phyloP scores from a whole-genome alignment of 768 basidiomycete genomes.

The Coprinellus aureogranulatus region DNA sequence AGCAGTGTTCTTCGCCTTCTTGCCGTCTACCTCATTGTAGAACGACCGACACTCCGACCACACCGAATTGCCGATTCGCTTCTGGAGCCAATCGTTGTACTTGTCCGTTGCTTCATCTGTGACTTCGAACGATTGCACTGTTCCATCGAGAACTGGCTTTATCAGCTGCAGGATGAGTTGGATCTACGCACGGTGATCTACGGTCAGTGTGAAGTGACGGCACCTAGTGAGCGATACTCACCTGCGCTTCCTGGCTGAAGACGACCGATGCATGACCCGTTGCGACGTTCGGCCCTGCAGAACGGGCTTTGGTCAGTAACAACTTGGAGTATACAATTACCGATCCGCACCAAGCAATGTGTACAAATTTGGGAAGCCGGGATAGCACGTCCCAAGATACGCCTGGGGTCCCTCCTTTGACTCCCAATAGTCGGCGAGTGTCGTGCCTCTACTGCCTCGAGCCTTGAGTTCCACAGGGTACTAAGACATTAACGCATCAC shows the following conservation, averaged over 20 bases:
- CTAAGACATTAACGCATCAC: background rate
- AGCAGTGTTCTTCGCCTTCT: constrained; percentile 35
- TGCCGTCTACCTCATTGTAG: constrained; percentile 30
- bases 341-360: constrained; percentile 39
- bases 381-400: constrained; percentile 52
- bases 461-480: constrained; percentile 31
- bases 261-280: constrained; percentile 59
- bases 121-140: constrained; percentile 50
- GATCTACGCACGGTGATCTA: constrained; percentile 34
- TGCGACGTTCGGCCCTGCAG: constrained; percentile 53
- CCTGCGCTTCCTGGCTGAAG: constrained; percentile 57
- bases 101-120: constrained; percentile 42
- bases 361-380: constrained; percentile 57
- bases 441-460: constrained; percentile 41
- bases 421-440: constrained; percentile 44
- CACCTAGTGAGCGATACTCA: constrained; percentile 18
- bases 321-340: constrained; percentile 10
- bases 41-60: constrained; percentile 56
- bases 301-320: background rate
- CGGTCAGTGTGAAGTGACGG: constrained; percentile 9
- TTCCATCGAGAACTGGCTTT: constrained; percentile 48
- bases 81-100: constrained; percentile 54
- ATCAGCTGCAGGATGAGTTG: constrained; percentile 47
- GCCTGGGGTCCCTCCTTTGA: constrained; percentile 49
- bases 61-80: constrained; percentile 44